Percentiles rank a stretch among this genome's conserved stretches.
Evolutionary conservation across 2,329 filamentous ascomycete species (phyloP).

Genomic region (Sporothrix inflata): DNA sequence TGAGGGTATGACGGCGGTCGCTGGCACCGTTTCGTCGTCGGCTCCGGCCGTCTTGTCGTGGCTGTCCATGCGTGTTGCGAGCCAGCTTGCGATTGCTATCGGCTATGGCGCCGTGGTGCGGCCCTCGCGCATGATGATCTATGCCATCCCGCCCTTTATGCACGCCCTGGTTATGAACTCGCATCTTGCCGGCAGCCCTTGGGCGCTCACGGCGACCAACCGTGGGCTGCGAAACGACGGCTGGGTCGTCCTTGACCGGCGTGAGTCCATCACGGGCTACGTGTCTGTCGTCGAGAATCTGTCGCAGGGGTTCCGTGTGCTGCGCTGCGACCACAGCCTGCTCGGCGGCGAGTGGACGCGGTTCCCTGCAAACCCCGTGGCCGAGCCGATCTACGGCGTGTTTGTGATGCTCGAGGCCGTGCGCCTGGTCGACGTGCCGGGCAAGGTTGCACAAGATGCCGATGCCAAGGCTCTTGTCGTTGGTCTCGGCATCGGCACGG

Average conservation of each 20-base stretch:
- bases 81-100: conserved; percentile 69
- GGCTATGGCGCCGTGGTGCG: conserved; percentile 66
- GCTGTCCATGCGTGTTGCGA: conserved; percentile 63
- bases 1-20: conserved; percentile 45
- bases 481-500: conserved; percentile 90
- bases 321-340: conserved; percentile 93
- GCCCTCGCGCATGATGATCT: conserved; percentile 68
- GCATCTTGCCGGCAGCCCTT: conserved; percentile 64
- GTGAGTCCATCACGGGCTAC: conserved; percentile 89
- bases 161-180: conserved; percentile 74
- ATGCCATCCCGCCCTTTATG: conserved; percentile 71
- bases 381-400: conserved; percentile 92
- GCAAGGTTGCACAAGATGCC: conserved; percentile 33
- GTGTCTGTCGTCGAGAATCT: conserved; percentile 83
- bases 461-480: conserved; percentile 25
- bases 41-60: conserved; percentile 44
- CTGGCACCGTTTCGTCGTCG: not conserved
- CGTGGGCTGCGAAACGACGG: conserved; percentile 64
- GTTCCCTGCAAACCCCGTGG: conserved; percentile 57
- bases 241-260: conserved; percentile 77
- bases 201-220: conserved; percentile 67
- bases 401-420: conserved; percentile 95
- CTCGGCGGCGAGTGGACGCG: conserved; percentile 88
- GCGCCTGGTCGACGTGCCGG: conserved; percentile 69
- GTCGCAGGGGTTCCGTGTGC: conserved; percentile 71